Evolutionary conservation across 768 basidiomycete genomes (phyloP).

Genomic region (Gyrodon lividus): DNA sequence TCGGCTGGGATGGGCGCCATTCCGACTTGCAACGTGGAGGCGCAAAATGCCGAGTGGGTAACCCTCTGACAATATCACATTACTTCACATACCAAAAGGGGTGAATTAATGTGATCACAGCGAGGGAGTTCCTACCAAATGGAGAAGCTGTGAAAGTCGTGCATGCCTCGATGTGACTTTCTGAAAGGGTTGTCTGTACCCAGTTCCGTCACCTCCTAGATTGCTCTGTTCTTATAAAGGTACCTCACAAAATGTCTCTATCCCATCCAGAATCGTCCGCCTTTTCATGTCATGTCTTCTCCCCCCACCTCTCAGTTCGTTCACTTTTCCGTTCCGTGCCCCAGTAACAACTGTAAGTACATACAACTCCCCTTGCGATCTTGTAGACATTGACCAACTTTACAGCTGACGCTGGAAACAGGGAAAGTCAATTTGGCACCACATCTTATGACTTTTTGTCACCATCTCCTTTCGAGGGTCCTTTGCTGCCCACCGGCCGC

Average conservation of each 20-base stretch:
- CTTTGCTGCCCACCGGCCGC: slow-evolving; percentile 12
- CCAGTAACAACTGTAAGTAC: slow-evolving; percentile 3
- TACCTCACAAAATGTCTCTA: slow-evolving; percentile 7
- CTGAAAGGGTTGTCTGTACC: slow-evolving; percentile 15
- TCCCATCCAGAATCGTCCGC: background rate
- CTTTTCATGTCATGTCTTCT: slow-evolving; percentile 14
- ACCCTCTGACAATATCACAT: slow-evolving; percentile 5
- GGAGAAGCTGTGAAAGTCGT: slow-evolving; percentile 3
- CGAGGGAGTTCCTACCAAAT: slow-evolving; percentile 18
- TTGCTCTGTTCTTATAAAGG: slow-evolving; percentile 25
- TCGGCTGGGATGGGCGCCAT: too few species aligned
- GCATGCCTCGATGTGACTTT: slow-evolving; percentile 25
- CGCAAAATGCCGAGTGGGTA: slow-evolving; percentile 17
- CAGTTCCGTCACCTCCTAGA: slow-evolving; percentile 11
- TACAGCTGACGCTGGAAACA: background rate
- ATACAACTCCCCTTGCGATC: background rate
- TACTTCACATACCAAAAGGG: slow-evolving; percentile 13
- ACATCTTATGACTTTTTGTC: slow-evolving; percentile 13
- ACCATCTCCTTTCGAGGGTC: slow-evolving; percentile 5
- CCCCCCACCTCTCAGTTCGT: slow-evolving; percentile 2
- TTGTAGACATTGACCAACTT: background rate
- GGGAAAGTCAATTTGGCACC: background rate
- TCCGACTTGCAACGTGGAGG: slow-evolving; percentile 22
- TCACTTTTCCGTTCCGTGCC: slow-evolving; percentile 1
- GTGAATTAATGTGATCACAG: slow-evolving; percentile 28